These are phyloP conservation scores for Cadophora sp. DNA, from an alignment of 2,329 filamentous ascomycete species.

Conservation along the genomic window DNA sequence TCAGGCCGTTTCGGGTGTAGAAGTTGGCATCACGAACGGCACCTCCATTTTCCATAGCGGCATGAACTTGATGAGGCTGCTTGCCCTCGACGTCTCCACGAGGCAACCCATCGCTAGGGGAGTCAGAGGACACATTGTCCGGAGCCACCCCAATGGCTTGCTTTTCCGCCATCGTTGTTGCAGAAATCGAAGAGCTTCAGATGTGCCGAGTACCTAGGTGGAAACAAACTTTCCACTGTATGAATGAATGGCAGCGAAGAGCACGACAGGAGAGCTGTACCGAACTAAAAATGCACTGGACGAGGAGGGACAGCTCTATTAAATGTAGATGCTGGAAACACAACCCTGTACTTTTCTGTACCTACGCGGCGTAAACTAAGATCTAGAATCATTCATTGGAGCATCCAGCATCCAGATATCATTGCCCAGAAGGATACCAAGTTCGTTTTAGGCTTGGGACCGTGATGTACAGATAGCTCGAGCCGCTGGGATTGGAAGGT, in stretches of 20 bases:
- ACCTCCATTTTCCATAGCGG: conserved; percentile 7
- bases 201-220: not conserved
- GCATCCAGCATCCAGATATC: conserved; percentile 6
- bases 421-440: conserved; percentile 19
- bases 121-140: conserved; percentile 19
- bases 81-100: conserved; percentile 17
- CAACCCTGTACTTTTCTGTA: conserved; percentile 7
- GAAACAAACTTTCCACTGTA: not conserved
- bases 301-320: not conserved
- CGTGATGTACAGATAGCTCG: conserved; percentile 15
- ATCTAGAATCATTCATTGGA: conserved; percentile 9
- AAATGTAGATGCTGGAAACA: conserved; percentile 10
- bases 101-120: conserved; percentile 14
- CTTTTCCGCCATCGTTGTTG: conserved; percentile 20
- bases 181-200: not conserved
- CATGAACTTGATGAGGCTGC: conserved; percentile 4
- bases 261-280: conserved; percentile 10
- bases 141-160: not conserved
- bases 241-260: not conserved
- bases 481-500: conserved; percentile 21
- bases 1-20: conserved; percentile 21
- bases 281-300: not conserved
- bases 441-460: not conserved
- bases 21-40: conserved; percentile 13
- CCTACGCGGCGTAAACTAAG: not conserved